Conservation (phyloP, 208 protist species). For the Angomonas desouzai region DNA sequence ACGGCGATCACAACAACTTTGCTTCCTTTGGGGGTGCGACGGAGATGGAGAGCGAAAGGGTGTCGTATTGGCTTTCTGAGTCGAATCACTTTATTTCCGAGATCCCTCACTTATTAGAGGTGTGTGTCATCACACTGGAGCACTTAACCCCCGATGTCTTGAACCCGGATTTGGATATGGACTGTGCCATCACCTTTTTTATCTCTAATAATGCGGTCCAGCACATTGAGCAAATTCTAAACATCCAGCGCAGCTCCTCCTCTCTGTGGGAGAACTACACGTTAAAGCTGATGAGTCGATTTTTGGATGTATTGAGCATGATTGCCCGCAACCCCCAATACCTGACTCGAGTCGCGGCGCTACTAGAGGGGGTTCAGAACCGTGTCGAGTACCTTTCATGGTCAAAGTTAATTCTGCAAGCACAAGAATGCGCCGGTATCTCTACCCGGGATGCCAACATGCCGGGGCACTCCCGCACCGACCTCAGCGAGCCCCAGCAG, state of each 20-base stretch:
- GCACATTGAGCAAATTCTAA: constrained; percentile 69
- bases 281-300: constrained; percentile 60
- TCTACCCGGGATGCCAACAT: not conserved
- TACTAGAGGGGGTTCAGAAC: constrained; percentile 64
- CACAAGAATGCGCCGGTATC: constrained; percentile 69
- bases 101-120: constrained; percentile 67
- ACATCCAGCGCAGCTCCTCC: constrained; percentile 38
- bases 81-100: constrained; percentile 66
- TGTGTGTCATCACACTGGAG: constrained; percentile 64
- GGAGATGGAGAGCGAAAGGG: not conserved
- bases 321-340: constrained; percentile 80
- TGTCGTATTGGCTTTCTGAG: constrained; percentile 1
- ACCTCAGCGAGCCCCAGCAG: not conserved
- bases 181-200: constrained; percentile 86
- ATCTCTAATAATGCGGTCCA: constrained; percentile 77
- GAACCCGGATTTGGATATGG: constrained; percentile 68
- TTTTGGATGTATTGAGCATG: constrained; percentile 80
- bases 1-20: not conserved
- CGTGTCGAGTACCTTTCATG: constrained; percentile 75
- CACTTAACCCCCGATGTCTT: constrained; percentile 71
- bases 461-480: not conserved
- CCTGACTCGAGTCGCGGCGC: constrained; percentile 56
- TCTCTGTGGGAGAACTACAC: constrained; percentile 74
- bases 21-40: not conserved
- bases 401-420: constrained; percentile 61